Conservation (phyloP, 768 basidiomycete genomes). For the Mycena rosella region DNA sequence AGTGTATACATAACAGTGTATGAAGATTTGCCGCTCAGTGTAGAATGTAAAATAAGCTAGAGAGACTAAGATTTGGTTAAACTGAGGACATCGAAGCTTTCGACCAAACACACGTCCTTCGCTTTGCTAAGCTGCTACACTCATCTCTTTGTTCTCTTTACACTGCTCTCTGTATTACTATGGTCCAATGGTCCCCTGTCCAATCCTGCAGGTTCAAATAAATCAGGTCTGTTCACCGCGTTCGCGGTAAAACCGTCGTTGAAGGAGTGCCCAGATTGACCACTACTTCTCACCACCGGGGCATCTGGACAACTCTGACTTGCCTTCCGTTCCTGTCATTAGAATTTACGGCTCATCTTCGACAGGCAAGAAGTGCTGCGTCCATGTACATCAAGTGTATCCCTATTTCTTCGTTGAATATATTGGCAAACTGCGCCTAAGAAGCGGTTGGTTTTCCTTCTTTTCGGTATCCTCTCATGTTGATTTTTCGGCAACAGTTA, state of each 20-base stretch:
- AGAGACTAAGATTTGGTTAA: no score
- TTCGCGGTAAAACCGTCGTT: neutral
- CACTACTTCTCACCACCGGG: slow-evolving; percentile 70
- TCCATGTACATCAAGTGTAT: slow-evolving; percentile 93
- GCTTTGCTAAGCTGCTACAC: no score
- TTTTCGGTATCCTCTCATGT: neutral
- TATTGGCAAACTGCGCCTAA: slow-evolving; percentile 70
- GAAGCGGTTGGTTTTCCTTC: slow-evolving; percentile 60
- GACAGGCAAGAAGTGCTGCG: slow-evolving; percentile 80
- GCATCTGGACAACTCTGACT: slow-evolving; percentile 70
- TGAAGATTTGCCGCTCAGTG: slow-evolving; percentile 13
- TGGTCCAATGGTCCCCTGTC: slow-evolving; percentile 34
- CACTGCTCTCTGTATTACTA: slow-evolving; percentile 28
- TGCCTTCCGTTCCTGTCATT: slow-evolving; percentile 82
- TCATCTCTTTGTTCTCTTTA: neutral
- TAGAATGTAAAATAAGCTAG: slow-evolving; percentile 14
- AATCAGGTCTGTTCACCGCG: slow-evolving; percentile 47
- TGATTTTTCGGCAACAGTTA: slow-evolving; percentile 66
- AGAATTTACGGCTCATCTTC: slow-evolving; percentile 91
- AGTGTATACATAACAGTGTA: slow-evolving; percentile 25
- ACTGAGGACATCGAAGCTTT: no score
- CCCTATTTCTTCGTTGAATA: slow-evolving; percentile 96
- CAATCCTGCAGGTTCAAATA: slow-evolving; percentile 57
- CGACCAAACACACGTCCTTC: no score
- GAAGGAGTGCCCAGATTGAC: slow-evolving; percentile 60